Base-by-base conservation (phyloP, 768 basidiomycete genomes). In the Suillus weaverae region DNA sequence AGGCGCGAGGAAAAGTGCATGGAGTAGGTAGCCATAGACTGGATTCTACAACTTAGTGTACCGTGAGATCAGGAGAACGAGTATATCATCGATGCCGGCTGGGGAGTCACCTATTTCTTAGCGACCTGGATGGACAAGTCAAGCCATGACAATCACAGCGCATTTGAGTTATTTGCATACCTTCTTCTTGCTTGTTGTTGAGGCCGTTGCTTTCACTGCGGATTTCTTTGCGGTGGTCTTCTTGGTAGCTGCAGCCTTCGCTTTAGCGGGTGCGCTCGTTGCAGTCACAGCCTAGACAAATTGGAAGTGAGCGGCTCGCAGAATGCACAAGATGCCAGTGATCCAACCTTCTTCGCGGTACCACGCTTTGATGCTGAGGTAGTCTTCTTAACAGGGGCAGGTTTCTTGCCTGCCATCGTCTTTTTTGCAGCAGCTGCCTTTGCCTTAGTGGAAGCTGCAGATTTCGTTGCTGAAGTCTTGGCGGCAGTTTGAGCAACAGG, bases 341-440 rank as follows among this genome's bases (percentile, higher is more conserved):
- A 41, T 66, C 68, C 43, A 51, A 87, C 87, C 85, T 90, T 91
- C 83, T 91, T 91, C 10, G 84, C 86, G 1, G 81, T 54, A 38
- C 82, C 85, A 39, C 85, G 80, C 73, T 83, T 86, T 54, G 83
- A 76, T 39, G 80, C 67, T 5, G 77, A 61, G 6, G 74, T 70
- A 0, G 71, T 73, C 74, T 84, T 84, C 78, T 84, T 85, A 35
- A 68, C 57, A 10, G 79, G 63, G 11, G 73, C 72, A 50, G 56
- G 69, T 76, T 66, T 76, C 70, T 70, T 77, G 41, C 74, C 70
- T 11, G 76, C 74, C 30, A 77, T 64, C n/a, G 70, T 63, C 61
- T 78, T 78, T 77, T 71, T 74, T 11, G 77, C 60, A 13, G 65
- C 60, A 38, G 74, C 64, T 5, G 74, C 63, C 62, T 73, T 78